A percentile compares a stretch with the other conserved stretches of the same genome.
Evolutionary conservation across 495 filamentous ascomycete genomes (phyloP).

Genomic region (Beverwykella pulmonaria): DNA sequence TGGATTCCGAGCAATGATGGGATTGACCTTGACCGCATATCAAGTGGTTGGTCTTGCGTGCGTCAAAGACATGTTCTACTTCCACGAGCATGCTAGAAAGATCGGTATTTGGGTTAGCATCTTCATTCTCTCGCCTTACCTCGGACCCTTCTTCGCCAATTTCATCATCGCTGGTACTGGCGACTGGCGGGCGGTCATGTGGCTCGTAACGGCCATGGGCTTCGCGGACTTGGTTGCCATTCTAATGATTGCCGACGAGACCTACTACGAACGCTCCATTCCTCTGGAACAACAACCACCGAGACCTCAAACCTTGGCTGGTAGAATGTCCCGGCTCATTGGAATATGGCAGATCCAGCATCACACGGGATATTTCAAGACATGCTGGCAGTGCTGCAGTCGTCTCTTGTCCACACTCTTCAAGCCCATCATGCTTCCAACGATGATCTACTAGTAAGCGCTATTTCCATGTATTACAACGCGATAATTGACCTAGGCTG

Average conservation of each 20-base stretch:
- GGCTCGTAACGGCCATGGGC: constrained; percentile 36
- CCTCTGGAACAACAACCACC: constrained; percentile 51
- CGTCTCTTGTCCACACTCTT: constrained; percentile 49
- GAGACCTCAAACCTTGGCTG: constrained; percentile 27
- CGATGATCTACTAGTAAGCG: constrained; percentile 59
- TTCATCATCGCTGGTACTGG: constrained; percentile 54
- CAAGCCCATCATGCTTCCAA: constrained; percentile 56
- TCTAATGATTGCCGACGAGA: constrained; percentile 60
- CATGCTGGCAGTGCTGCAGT: constrained; percentile 11
- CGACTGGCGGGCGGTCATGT: constrained; percentile 35
- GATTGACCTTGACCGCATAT: constrained; percentile 50
- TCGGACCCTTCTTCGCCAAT: constrained; percentile 62
- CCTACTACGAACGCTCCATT: constrained; percentile 60
- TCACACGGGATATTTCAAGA: constrained; percentile 51
- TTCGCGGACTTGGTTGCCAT: constrained; percentile 52
- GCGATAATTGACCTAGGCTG: neutral
- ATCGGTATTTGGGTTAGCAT: constrained; percentile 64
- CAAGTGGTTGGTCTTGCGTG: constrained; percentile 63
- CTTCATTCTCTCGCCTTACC: constrained; percentile 60
- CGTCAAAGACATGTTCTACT: constrained; percentile 68
- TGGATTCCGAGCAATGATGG: constrained; percentile 38
- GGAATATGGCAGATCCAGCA: constrained; percentile 68
- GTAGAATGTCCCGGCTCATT: constrained; percentile 63
- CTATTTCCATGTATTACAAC: too few relatives aligned
- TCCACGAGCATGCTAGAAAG: constrained; percentile 64